A percentile compares a stretch with the other conserved stretches of the same genome.
These are phyloP conservation scores for Fonsecaea monophora DNA, from an alignment of 2,329 filamentous ascomycete genomes.

Conservation along the genomic window DNA sequence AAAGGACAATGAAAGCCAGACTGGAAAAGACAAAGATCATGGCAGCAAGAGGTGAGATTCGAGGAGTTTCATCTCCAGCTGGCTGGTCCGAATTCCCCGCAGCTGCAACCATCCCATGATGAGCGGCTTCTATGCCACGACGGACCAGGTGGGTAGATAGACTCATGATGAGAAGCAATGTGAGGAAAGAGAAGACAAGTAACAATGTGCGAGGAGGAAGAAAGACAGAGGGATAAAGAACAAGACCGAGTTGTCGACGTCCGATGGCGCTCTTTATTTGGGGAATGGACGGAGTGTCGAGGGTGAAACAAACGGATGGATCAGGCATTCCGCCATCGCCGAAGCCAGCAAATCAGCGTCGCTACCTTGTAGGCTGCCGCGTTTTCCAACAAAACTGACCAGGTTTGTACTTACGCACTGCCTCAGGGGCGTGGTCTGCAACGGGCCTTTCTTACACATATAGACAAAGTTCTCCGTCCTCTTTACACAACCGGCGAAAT, in stretches of 20 bases:
- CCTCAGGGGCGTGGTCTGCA: slow-evolving; percentile 1
- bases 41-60: slow-evolving; percentile 42
- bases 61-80: slow-evolving; percentile 34
- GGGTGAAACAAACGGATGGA: slow-evolving; percentile 15
- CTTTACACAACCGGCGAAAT: not conserved
- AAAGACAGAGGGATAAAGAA: slow-evolving; percentile 13
- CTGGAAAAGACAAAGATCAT: slow-evolving; percentile 43
- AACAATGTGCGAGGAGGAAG: slow-evolving; percentile 5
- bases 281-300: not conserved
- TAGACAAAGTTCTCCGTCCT: not conserved
- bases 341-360: slow-evolving; percentile 15
- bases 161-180: slow-evolving; percentile 23
- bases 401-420: not conserved
- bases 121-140: slow-evolving; percentile 46
- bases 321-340: slow-evolving; percentile 11
- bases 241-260: not conserved
- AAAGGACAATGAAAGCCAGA: slow-evolving; percentile 38
- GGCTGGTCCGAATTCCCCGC: slow-evolving; percentile 31
- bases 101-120: slow-evolving; percentile 38
- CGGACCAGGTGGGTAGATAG: slow-evolving; percentile 43
- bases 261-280: slow-evolving; percentile 20
- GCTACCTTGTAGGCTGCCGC: slow-evolving; percentile 7
- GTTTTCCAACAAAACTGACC: not conserved
- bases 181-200: slow-evolving; percentile 5
- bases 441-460: no score